Base-by-base conservation (phyloP, 2,329 filamentous ascomycete species). In the Trichoderma polysporum region DNA sequence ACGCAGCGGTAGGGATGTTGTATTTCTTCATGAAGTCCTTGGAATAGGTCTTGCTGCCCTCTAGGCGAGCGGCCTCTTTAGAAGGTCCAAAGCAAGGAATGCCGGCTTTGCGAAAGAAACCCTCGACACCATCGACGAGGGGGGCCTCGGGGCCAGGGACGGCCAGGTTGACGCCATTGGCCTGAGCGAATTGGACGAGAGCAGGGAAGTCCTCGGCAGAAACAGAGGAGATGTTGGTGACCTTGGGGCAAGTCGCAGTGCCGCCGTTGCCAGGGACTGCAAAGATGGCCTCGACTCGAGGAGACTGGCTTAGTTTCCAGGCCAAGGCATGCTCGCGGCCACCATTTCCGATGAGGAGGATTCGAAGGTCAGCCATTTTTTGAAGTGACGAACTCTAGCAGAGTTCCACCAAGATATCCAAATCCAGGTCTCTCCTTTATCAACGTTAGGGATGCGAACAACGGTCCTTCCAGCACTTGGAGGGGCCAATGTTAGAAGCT, bases 21-120 rank as follows among this genome's bases (percentile, higher is more conserved):
- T 97, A 88, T 71, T 90, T 89, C 79, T 91, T 90, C 95, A 98
- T 99, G 76, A 98, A 98, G 79, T 98, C 94, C 78, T 99, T 99
- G 69, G 92, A 93, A 79, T 96, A 98, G 12, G 94, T 92, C 84
- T 99, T 99, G 81, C 92, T 96, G 68, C 95, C 95, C 80, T 99
- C 95, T 86, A 99, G 92, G 52, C 87, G 86, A 19, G 95, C 94
- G 25, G 95, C 94, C 57, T 88, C 88, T 80, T 91, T 89, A 66
- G 89, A 91, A 5, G 95, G 95, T 2, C 94, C 95, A 75, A 97
- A 98, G 79, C 88, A 90, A 72, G 87, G 86, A 76, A 97, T 93
- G 56, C 90, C 89, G 58, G 86, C 90, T 61, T 80, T 78, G 70
- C 87, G 84, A 82, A 98, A 98, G 81, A 90, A 91, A 73, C 90